A percentile compares a stretch with the other conserved stretches of the same genome.
Conservation (phyloP, 805 yeast genomes). For the Saturnispora serradocipensis region DNA sequence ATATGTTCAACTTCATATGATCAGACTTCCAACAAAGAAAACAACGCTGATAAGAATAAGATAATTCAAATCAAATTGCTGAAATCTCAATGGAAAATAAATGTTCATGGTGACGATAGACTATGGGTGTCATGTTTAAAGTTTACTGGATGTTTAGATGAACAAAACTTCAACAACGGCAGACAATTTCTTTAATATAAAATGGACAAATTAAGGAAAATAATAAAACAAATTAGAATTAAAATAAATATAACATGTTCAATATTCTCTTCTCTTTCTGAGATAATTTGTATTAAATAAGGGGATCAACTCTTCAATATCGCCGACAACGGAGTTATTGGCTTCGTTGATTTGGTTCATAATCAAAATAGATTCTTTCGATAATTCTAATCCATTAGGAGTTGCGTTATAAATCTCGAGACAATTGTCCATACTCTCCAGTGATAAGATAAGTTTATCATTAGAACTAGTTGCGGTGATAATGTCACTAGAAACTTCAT, state of each 20-base stretch:
- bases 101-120: slow-evolving; percentile 13
- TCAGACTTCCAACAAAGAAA: not conserved
- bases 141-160: slow-evolving; percentile 24
- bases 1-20: not conserved
- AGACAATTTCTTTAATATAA: slow-evolving; percentile 19
- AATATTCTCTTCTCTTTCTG: slow-evolving; percentile 61
- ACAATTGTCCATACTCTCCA: slow-evolving; percentile 17
- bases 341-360: slow-evolving; percentile 23
- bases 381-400: slow-evolving; percentile 19
- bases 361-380: slow-evolving; percentile 14
- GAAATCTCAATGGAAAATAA: slow-evolving; percentile 35
- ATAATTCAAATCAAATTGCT: slow-evolving; percentile 34
- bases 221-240: not conserved
- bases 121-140: slow-evolving; percentile 22
- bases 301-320: slow-evolving; percentile 36
- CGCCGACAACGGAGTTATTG: slow-evolving; percentile 17
- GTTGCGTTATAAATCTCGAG: slow-evolving; percentile 20
- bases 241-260: slow-evolving; percentile 7
- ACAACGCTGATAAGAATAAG: slow-evolving; percentile 23
- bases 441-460: slow-evolving; percentile 20
- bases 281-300: slow-evolving; percentile 43
- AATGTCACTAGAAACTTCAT: slow-evolving; percentile 17
- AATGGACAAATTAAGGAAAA: not conserved
- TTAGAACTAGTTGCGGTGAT: slow-evolving; percentile 21
- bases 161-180: slow-evolving; percentile 15